These are phyloP conservation scores for Domatiomyces catenatus DNA, from an alignment of 2,329 filamentous ascomycete genomes.

Conservation along the genomic window DNA sequence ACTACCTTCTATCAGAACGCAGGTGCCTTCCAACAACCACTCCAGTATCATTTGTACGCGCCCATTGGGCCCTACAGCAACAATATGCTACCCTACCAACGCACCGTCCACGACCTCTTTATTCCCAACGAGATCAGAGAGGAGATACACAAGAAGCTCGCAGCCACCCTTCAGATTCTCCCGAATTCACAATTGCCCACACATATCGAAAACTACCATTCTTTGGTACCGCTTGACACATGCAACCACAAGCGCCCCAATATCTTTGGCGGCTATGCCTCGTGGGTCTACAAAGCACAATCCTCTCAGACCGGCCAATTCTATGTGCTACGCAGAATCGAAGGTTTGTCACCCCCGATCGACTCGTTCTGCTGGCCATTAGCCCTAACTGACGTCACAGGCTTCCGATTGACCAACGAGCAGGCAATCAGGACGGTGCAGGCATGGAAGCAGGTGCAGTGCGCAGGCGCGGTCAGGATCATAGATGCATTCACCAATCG, in stretches of 20 bases:
- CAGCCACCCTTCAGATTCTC: conserved; percentile 70
- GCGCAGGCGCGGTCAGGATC: conserved; percentile 67
- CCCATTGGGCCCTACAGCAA: conserved; percentile 70
- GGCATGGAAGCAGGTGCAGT: conserved; percentile 75
- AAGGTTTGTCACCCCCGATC: conserved; percentile 37
- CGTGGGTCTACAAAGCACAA: conserved; percentile 89
- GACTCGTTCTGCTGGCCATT: background rate
- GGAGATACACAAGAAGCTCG: conserved; percentile 75
- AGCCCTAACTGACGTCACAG: conserved; percentile 23
- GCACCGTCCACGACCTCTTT: conserved; percentile 80
- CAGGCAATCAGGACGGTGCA: conserved; percentile 74
- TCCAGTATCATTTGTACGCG: conserved; percentile 87
- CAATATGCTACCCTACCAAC: conserved; percentile 70
- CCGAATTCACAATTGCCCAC: conserved; percentile 63
- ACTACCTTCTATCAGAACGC: conserved; percentile 51
- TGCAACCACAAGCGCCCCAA: conserved; percentile 61
- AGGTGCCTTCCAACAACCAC: conserved; percentile 48
- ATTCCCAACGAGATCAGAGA: conserved; percentile 73
- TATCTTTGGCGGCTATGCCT: conserved; percentile 65
- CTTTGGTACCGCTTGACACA: conserved; percentile 75
- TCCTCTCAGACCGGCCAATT: conserved; percentile 75
- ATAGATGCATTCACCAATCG: conserved; percentile 88
- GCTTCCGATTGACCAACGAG: conserved; percentile 76
- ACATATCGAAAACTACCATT: conserved; percentile 74
- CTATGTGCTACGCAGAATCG: conserved; percentile 75